A percentile compares a stretch with the other conserved stretches of the same genome.
phyloP scores from a whole-genome alignment of 208 protist species.

The Porcisia deanei region DNA sequence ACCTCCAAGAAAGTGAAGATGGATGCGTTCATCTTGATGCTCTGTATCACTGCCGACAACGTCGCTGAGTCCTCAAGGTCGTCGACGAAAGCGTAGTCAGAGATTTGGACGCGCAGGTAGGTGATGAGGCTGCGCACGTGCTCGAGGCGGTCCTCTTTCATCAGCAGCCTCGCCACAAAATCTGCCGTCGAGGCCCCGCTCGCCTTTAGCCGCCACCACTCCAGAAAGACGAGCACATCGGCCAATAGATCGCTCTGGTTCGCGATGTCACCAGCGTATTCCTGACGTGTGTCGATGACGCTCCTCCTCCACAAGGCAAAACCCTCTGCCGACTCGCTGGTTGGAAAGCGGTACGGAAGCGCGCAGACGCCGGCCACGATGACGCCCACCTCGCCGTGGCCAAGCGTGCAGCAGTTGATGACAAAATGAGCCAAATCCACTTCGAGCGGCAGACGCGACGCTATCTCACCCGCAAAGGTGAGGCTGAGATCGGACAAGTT shows the following conservation, averaged over 20 bases:
- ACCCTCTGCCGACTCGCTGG: constrained; percentile 32
- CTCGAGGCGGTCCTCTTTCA: constrained; percentile 61
- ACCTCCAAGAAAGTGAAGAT: constrained; percentile 73
- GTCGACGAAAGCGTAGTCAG: constrained; percentile 86
- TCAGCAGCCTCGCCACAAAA: constrained; percentile 45
- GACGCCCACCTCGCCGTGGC: constrained; percentile 71
- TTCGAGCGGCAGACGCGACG: constrained; percentile 69
- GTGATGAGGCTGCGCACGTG: constrained; percentile 61
- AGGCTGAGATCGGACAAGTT: constrained; percentile 49
- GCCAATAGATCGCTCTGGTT: constrained; percentile 82
- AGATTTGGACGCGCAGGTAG: constrained; percentile 73
- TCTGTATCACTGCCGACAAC: constrained; percentile 36
- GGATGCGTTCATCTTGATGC: constrained; percentile 55
- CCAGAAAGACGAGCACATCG: constrained; percentile 76
- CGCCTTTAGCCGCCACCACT: constrained; percentile 65
- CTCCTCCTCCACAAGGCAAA: constrained; percentile 37
- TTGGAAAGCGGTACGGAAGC: constrained; percentile 50
- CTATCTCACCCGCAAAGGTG: constrained; percentile 86
- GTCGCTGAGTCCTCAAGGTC: constrained; percentile 37
- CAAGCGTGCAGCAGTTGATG: constrained; percentile 75
- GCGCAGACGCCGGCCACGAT: constrained; percentile 63
- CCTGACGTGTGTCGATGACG: constrained; percentile 51
- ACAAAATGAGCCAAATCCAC: constrained; percentile 78
- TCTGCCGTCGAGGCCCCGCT: constrained; percentile 39
- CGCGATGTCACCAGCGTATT: constrained; percentile 68